Percentiles rank a stretch among this genome's conserved stretches.
Conservation (phyloP, 495 filamentous ascomycete species). For the Podospora comata region DNA sequence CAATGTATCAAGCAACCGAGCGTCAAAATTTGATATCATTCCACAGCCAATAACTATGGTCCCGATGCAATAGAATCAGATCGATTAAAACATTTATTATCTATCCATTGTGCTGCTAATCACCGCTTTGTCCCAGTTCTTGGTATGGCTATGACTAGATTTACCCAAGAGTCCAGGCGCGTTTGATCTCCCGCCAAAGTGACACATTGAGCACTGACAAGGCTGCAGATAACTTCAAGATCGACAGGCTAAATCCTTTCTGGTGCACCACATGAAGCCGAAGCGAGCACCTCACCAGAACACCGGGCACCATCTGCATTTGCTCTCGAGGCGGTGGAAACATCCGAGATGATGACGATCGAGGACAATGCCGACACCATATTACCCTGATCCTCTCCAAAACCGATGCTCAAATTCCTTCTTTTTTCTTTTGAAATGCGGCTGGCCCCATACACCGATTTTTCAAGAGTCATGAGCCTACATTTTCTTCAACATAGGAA, state of each 20-base stretch:
- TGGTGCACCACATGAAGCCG: conserved; percentile 12
- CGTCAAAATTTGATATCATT: no score
- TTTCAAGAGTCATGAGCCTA: not conserved
- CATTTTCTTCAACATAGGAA: not conserved
- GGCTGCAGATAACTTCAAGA: conserved; percentile 5
- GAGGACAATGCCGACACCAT: not conserved
- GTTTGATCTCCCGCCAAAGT: not conserved
- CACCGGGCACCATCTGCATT: conserved; percentile 2
- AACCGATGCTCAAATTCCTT: not conserved
- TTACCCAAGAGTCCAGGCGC: not conserved
- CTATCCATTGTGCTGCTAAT: not conserved
- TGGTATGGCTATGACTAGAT: not conserved
- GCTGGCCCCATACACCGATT: not conserved
- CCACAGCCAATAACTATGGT: no score
- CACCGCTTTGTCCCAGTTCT: not conserved
- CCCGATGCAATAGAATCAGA: no score
- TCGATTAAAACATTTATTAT: not conserved
- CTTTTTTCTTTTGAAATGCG: not conserved
- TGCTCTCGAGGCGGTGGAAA: conserved; percentile 1
- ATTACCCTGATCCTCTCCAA: not conserved
- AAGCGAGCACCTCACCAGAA: conserved; percentile 10
- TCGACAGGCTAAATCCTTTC: conserved; percentile 17
- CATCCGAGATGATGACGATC: not conserved
- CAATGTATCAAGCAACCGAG: no score
- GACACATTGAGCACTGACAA: not conserved